Conservation (phyloP, 2,329 filamentous ascomycete genomes). For the Coniella vitis region DNA sequence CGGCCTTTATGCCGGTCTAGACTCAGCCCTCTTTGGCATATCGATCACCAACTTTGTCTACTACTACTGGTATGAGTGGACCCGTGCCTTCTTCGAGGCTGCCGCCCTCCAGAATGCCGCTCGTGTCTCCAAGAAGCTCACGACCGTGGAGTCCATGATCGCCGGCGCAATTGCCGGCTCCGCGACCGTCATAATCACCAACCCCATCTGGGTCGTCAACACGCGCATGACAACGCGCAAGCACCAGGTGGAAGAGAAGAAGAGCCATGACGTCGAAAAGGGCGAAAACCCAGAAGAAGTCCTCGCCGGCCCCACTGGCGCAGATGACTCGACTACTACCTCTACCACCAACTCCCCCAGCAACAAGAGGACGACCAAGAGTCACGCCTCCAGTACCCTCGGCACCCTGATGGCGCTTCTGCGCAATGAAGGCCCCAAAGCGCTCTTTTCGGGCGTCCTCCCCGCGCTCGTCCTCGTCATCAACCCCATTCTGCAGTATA, state of each 20-base stretch:
- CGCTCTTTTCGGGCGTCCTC: slow-evolving; percentile 86
- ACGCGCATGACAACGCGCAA: slow-evolving; percentile 93
- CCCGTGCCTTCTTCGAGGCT: slow-evolving; percentile 74
- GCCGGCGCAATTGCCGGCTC: slow-evolving; percentile 90
- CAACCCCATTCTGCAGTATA: slow-evolving; percentile 98
- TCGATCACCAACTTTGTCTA: slow-evolving; percentile 99
- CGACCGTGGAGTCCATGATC: slow-evolving; percentile 88
- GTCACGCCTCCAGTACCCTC: slow-evolving; percentile 60
- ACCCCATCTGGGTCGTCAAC: slow-evolving; percentile 99
- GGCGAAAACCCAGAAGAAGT: no score
- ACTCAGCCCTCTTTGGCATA: slow-evolving; percentile 94
- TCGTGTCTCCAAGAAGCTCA: slow-evolving; percentile 72
- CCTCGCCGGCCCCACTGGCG: slow-evolving; percentile 20
- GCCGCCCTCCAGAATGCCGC: slow-evolving; percentile 63
- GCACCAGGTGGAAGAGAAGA: slow-evolving; percentile 31
- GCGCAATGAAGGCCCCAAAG: slow-evolving; percentile 72
- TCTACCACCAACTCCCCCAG: no score
- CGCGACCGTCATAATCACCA: slow-evolving; percentile 91
- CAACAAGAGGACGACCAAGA: slow-evolving; percentile 30
- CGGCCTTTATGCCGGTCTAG: slow-evolving; percentile 87
- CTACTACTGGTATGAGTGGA: slow-evolving; percentile 99
- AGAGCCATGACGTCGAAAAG: slow-evolving; percentile 17
- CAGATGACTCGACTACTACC: no score
- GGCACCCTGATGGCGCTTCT: slow-evolving; percentile 75
- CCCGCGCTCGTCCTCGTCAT: slow-evolving; percentile 91